phyloP scores from a whole-genome alignment of 352 stramenopile species.

The Pythium periplocum region DNA sequence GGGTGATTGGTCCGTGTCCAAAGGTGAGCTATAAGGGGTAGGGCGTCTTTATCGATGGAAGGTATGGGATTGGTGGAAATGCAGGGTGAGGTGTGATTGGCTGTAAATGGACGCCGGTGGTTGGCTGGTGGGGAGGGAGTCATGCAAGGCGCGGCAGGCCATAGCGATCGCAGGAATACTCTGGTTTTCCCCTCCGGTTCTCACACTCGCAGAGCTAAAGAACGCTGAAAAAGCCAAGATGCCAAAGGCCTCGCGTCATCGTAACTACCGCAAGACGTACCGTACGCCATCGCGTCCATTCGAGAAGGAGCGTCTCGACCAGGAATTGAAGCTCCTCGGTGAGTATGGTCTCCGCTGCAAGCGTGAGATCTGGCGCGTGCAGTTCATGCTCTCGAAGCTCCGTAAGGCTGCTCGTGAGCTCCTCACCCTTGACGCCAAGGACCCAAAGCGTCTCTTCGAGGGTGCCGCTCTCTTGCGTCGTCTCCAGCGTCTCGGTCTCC shows the following conservation, averaged over 20 bases:
- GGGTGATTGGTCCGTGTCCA: too few relatives aligned
- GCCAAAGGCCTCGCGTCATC: conserved; percentile 84
- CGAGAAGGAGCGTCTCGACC: conserved; percentile 99
- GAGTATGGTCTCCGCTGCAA: conserved; percentile 99
- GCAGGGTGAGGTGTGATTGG: conserved; percentile 6
- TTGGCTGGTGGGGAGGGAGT: conserved; percentile 17
- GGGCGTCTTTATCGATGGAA: background rate
- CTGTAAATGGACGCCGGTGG: conserved; percentile 3
- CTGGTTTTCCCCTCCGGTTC: conserved; percentile 3
- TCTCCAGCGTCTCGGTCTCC: conserved; percentile 95
- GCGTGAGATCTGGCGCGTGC: conserved; percentile 99
- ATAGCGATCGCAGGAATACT: background rate
- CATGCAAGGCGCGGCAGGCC: too few relatives aligned
- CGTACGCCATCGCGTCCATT: conserved; percentile 98
- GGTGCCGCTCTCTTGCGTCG: conserved; percentile 95
- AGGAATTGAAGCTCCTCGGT: conserved; percentile 98
- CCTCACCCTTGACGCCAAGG: conserved; percentile 97
- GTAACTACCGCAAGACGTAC: conserved; percentile 97
- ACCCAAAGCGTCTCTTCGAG: conserved; percentile 99
- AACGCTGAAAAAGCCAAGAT: conserved; percentile 60
- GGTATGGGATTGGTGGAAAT: too few relatives aligned
- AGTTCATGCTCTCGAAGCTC: conserved; percentile 99
- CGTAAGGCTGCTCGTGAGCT: conserved; percentile 98
- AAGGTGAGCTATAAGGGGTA: conserved; percentile 9
- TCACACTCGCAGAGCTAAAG: conserved; percentile 67